Base-by-base conservation (phyloP, 1,284 basidiomycete species). In the Trichosporon ovoides region DNA sequence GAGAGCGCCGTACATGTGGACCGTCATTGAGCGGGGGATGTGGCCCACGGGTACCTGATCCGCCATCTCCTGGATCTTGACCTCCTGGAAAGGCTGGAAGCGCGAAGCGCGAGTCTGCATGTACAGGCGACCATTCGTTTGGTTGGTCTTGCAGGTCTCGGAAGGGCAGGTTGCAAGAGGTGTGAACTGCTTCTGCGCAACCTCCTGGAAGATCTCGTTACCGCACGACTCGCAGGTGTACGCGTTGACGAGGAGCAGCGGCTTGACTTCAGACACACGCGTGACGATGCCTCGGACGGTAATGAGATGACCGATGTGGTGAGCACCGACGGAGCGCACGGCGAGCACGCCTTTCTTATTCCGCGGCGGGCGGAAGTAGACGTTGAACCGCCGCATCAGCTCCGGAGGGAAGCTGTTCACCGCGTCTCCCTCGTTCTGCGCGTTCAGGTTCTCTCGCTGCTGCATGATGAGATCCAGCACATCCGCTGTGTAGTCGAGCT, bases 21-120 rank as follows among this genome's bases (percentile, higher is more conserved):
- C 78, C 0, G 93, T 94, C 96, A 98, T 98, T 2, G 93, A 93
- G 37, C 96, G 87, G 34, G 96, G 96, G 60, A 99, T 99, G 75
- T 99, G 96, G 3, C 96, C 96, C 36, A 98, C 94, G 19, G 96
- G 96, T 0, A 99, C 96, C 86, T 99, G 96, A 72, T 98, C 96
- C 20, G 96, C 90, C 95, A 98, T 96, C 78, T 99, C 96, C 76
- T 99, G 96, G 50, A 99, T 91, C 79, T 96, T 96, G 65, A 97
- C 86, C 77, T 99, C 96, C 74, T 99, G 96, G 82, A 98, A 99
- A 0, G 95, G 92, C 68, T 89, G 90, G 78, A 98, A 99, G 59
- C 96, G 87, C 79, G 90, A 92, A 19, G 96, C 96, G 35, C 96
- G 84, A 3, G 95, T 97, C 78, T 98, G 96, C 89, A 98, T 97